phyloP scores from a whole-genome alignment of 441 rosid genomes.

The Syzygium syzygioides region DNA sequence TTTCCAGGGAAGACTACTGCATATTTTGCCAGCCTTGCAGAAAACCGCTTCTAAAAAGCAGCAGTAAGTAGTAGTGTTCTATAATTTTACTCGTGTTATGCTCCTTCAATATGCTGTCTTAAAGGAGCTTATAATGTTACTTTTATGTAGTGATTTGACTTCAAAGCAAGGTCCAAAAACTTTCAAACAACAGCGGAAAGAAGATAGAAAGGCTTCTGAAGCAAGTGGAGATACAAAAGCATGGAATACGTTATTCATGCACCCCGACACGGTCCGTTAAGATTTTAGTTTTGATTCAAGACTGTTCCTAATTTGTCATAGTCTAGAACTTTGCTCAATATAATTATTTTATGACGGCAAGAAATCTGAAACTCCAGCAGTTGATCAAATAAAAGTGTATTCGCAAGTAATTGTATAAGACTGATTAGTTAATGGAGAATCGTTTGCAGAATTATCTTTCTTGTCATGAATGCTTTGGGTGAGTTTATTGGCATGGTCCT shows the following conservation, averaged over 20 bases:
- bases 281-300: not conserved
- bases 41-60: slow-evolving; percentile 37
- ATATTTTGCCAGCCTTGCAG: slow-evolving; percentile 69
- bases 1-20: slow-evolving; percentile 91
- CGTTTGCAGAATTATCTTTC: not conserved
- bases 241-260: slow-evolving; percentile 94
- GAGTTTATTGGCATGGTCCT: not conserved
- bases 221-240: slow-evolving; percentile 80
- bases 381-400: not conserved
- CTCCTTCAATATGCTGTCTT: not conserved
- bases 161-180: slow-evolving; percentile 40
- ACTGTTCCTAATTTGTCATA: not conserved
- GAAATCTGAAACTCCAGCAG: not conserved
- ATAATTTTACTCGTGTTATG: not conserved
- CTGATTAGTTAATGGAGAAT: not conserved
- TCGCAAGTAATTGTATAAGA: not conserved
- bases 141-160: slow-evolving; percentile 22
- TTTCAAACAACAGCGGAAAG: slow-evolving; percentile 71
- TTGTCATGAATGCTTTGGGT: not conserved
- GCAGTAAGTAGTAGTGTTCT: slow-evolving; percentile 36
- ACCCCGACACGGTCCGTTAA: slow-evolving; percentile 67
- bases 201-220: slow-evolving; percentile 83
- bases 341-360: not conserved
- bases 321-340: not conserved
- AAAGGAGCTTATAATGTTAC: not conserved